These are phyloP conservation scores for Hibiscus syriacus DNA, from an alignment of 345 rosid species.

Conservation along the genomic window DNA sequence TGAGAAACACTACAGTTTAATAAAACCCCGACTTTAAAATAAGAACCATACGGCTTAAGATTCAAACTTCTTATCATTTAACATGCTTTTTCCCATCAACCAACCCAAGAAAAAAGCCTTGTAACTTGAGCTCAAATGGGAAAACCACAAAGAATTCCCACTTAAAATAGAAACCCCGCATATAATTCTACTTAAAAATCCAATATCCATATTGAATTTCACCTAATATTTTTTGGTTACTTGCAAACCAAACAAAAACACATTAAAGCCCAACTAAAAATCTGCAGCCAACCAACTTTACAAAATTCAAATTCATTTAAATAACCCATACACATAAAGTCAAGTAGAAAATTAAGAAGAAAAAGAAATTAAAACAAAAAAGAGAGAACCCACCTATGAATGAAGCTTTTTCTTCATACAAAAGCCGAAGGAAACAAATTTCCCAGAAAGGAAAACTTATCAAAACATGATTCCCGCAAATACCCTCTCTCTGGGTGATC, in stretches of 20 bases:
- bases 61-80: not conserved
- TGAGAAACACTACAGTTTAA: not conserved
- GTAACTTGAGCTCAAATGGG: not conserved
- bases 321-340: too few species aligned
- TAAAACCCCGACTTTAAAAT: not conserved
- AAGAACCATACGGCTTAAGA: not conserved
- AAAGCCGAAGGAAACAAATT: constrained; percentile 5
- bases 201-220: not conserved
- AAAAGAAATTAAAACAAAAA: not conserved
- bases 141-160: not conserved
- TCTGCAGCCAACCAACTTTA: constrained; percentile 5
- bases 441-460: constrained; percentile 9
- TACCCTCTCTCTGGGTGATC: not conserved
- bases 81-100: too few species aligned
- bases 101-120: not conserved
- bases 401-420: constrained; percentile 11
- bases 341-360: not conserved
- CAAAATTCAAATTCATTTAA: constrained; percentile 21
- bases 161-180: constrained; percentile 11
- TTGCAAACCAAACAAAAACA: constrained; percentile 9
- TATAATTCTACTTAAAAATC: not conserved
- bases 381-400: constrained; percentile 18
- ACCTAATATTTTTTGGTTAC: not conserved
- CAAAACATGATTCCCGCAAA: constrained; percentile 2
- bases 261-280: not conserved